Evolutionary conservation across 2,329 filamentous ascomycete genomes (phyloP), one percentile per base, ranked within the genome.

Genomic region (Diaporthe vexans): DNA sequence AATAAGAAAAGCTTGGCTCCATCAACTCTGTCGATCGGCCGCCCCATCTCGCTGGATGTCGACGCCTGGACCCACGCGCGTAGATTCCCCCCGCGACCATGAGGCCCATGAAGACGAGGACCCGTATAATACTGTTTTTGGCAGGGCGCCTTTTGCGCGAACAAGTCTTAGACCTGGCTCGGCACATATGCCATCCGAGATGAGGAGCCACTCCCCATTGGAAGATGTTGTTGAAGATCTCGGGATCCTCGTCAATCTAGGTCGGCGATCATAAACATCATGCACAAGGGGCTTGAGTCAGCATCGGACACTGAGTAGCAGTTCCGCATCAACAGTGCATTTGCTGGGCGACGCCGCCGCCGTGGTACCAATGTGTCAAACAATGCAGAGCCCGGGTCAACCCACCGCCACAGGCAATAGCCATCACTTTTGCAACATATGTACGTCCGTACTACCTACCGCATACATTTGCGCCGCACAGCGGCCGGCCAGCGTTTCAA

Each of bases 141-240:
- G 19, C 19, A 48, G 40, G 51, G 56, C 43, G 11, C 35, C 11
- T 33, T 33, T 69, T 24, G 33, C n/a, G 48, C 51, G 29, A 40
- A 33, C 24, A 51, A 48, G 69, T 59, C 69, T 59, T 40, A 73
- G 43, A 58, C 61, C 59, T 54, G 13, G 59, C 35, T 72, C 73
- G 71, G 73, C 63, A 73, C 19, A 29, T 63, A 72, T 63, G 56
- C 26, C 43, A 73, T 61, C 73, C 73, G 73, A 75, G 71, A 75
- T 75, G 71, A 70, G 71, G 58, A 73, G 26, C 40, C 57, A 46
- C 57, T 29, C 40, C 26, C 37, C 54, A 61, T 65, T 58, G 72
- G 48, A 71, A 57, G 48, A 26, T 67, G 15, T 61, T n/a, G 46
- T 9, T 58, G 69, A 29, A 51, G 56, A 68, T 63, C 65, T 63